Base-by-base conservation (phyloP, 495 filamentous ascomycete genomes). In the Tuber umbilicatum region DNA sequence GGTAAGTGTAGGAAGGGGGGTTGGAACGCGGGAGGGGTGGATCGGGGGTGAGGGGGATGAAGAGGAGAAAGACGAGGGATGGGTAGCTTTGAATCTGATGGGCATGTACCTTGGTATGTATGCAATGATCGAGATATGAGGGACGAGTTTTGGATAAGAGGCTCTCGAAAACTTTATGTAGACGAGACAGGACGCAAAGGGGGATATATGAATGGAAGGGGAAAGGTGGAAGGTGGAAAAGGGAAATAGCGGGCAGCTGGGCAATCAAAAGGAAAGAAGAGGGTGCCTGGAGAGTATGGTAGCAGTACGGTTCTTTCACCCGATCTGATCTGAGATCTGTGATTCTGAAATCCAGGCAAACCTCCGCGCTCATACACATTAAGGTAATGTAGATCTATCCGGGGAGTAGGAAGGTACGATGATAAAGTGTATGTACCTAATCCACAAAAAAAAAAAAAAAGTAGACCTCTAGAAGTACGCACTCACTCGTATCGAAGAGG, bases 261-360 rank as follows among this genome's bases (percentile, higher is more conserved):
- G 71, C 72, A 69, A 73, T 73, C 69, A 76, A 73, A 60, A 69
- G 64, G 76, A 68, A 77, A 78, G 37, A 64, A 70, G 74, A 76
- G 70, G 72, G 70, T 77, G 74, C 41, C 75, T 75, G 68, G 75
- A 77, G 75, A 77, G 75, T 79, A 70, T 70, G 78, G 75, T 55
- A 77, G 77, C 78, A 78, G 74, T 79, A 79, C 76, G 76, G 76
- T 41, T 67, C 75, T 70, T 73, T 73, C 72, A 73, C 78, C 77
- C 78, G 77, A 79, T 79, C 77, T 79, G 45, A 73, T 73, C 78
- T 76, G 31, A 79, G 77, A 79, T 79, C 77, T 79, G 77, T 69
- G 77, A 74, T 74, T 75, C 74, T 73, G 76, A 76, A 79, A 78
- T 79, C 72, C 76, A 79, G 77, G 75, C 77, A 79, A 79, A 79